A percentile compares a stretch with the other conserved stretches of the same genome.
These are phyloP conservation scores for Melocanna baccifera DNA, from an alignment of 176 grass and related monocot genomes.

Conservation along the genomic window DNA sequence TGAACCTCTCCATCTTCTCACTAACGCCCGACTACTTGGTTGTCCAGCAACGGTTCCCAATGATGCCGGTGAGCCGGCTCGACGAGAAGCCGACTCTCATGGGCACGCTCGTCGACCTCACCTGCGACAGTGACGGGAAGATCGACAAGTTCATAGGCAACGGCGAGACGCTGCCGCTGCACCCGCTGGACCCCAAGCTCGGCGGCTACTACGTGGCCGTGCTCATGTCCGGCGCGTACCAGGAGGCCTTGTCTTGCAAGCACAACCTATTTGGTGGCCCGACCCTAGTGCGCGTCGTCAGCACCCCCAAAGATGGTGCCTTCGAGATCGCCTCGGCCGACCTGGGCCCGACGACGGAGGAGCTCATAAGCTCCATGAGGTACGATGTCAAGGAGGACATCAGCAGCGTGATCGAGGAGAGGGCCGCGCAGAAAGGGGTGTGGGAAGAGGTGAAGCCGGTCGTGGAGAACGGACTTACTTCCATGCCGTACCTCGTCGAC, in stretches of 20 bases:
- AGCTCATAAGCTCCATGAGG: background rate
- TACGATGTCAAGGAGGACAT: constrained; percentile 15
- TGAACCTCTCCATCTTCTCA: constrained; percentile 50
- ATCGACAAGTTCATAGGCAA: constrained; percentile 29
- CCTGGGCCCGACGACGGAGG: background rate
- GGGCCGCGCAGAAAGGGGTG: background rate
- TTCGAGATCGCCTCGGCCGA: background rate
- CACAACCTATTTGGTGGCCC: constrained; percentile 42
- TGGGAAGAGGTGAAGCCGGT: background rate
- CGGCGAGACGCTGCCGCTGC: constrained; percentile 20
- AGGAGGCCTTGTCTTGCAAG: constrained; percentile 9
- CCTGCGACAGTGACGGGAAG: constrained; percentile 42
- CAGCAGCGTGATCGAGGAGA: background rate
- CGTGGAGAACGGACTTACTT: background rate
- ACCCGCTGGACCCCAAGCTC: background rate
- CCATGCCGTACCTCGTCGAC: constrained; percentile 19
- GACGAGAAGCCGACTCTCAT: background rate
- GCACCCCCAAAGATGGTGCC: background rate
- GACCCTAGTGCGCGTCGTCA: background rate
- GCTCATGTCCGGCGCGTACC: constrained; percentile 29
- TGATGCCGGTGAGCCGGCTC: constrained; percentile 34
- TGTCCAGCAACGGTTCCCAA: constrained; percentile 30
- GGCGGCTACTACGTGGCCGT: constrained; percentile 32
- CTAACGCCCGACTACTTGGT: constrained; percentile 17
- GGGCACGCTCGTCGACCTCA: constrained; percentile 30